Evolutionary conservation across 2,329 filamentous ascomycete genomes (phyloP), one percentile per base, ranked within the genome.

Genomic region (Gaeumannomyces tritici): DNA sequence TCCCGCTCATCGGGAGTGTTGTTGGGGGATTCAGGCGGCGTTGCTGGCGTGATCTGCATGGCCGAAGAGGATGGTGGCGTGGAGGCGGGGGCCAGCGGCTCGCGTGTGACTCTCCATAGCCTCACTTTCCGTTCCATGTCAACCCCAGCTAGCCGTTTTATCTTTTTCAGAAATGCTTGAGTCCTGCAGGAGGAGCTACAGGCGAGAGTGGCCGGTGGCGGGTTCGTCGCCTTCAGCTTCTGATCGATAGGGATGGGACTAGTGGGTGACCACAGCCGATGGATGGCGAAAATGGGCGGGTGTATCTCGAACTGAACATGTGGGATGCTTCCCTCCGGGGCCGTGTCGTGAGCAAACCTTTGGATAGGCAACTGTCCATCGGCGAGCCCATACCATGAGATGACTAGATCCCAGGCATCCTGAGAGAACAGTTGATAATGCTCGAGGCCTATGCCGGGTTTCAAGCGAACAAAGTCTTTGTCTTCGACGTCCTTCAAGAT

Each of bases 291-390:
- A 56, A 96, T 81, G 0, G 91, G 91, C 5, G 93, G 95, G 69
- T 92, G 86, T 55, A 91, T 80, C 75, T 98, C 95, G 72, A 89
- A 96, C 68, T 89, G 79, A 58, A 96, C 76, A 66, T 96, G 91
- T 54, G 84, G 77, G 3, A 76, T 75, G n/a, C 76, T 70, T 2
- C 80, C 81, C 55, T 84, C 81, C 1, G 80, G 78, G 9, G 86
- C 82, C 29, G 89, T 92, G 73, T 96, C 89, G 73, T 93, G 89
- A 51, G 89, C 92, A 67, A 83, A 83, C 64, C 95, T 87, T 57
- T 85, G 76, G 66, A 98, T 92, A 57, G 89, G 82, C 11, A 86
- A 79, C 61, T 91, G 88, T 42, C 84, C 86, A 21, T 85, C 77
- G 63, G 84, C 85, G 62, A 93, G 70, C 15, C 91, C 91, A 69